Evolutionary conservation across 139 green algal species (phyloP).

Genomic region (Chloropicon primus): DNA sequence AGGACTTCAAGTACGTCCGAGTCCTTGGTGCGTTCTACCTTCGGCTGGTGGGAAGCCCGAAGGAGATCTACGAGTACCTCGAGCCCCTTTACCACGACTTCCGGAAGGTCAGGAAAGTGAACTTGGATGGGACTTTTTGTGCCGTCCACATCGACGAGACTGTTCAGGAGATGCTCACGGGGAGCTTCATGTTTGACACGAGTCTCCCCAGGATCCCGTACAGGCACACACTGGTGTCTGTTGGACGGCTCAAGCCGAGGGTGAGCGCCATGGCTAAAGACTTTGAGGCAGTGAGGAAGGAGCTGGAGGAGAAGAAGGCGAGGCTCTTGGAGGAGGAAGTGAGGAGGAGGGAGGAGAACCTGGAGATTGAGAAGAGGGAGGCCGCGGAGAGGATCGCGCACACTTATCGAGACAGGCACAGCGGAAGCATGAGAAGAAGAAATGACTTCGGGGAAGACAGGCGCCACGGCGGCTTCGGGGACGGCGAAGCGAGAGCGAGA

Average conservation of each 20-base stretch:
- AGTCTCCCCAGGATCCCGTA: neutral
- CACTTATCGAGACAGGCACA: neutral
- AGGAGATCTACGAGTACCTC: constrained; percentile 92
- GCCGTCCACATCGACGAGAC: neutral
- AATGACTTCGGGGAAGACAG: neutral
- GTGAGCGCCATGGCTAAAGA: constrained; percentile 60
- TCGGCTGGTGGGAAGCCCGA: constrained; percentile 67
- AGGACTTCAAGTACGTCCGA: constrained; percentile 22
- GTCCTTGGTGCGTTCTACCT: constrained; percentile 87
- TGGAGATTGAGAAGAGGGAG: neutral
- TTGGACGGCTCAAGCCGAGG: constrained; percentile 47
- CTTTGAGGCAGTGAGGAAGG: constrained; percentile 34
- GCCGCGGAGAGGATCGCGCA: neutral
- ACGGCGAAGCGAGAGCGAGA: too few species aligned
- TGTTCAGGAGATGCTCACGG: neutral
- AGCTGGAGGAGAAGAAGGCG: neutral
- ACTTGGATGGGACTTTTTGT: constrained; percentile 32
- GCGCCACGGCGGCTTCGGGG: too few species aligned
- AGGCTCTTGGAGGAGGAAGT: neutral
- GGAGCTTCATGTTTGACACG: neutral
- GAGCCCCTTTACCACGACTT: constrained; percentile 97
- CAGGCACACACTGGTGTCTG: constrained; percentile 46
- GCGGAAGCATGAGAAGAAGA: neutral
- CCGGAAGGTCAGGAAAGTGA: constrained; percentile 49
- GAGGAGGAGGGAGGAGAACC: constrained; percentile 13